These are phyloP conservation scores for Coleophoma crateriformis DNA, from an alignment of 2,329 filamentous ascomycete species.

Conservation along the genomic window DNA sequence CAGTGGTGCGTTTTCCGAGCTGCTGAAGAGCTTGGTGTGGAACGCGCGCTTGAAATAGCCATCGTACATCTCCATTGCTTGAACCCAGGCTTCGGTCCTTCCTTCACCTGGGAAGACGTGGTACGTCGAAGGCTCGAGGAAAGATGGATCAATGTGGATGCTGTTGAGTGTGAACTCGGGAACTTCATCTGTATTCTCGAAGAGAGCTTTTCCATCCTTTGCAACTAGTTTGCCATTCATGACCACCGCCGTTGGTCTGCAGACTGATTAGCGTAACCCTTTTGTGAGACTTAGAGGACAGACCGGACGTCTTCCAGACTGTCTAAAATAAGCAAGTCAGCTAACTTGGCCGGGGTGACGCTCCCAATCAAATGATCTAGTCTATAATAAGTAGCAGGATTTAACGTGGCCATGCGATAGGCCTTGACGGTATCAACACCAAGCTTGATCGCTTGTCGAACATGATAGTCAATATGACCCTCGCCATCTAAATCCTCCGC, in stretches of 20 bases:
- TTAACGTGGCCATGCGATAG: conserved; percentile 17
- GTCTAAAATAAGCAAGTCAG: conserved; percentile 13
- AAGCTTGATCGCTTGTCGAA: conserved; percentile 12
- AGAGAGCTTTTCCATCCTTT: conserved; percentile 12
- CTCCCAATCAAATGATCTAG: conserved; percentile 17
- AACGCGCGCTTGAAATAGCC: conserved; percentile 22
- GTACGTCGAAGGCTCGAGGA: conserved; percentile 6
- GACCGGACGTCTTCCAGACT: conserved; percentile 10
- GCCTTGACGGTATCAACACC: conserved; percentile 10
- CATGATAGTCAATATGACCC: conserved; percentile 16
- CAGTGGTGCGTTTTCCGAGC: conserved; percentile 18
- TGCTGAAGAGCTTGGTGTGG: conserved; percentile 16
- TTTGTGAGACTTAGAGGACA: not conserved
- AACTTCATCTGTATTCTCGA: conserved; percentile 12
- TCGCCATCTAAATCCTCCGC: conserved; percentile 14
- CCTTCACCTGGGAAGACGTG: conserved; percentile 3
- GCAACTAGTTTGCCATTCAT: conserved; percentile 17
- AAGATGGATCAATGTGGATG: conserved; percentile 5
- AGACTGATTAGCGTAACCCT: not conserved
- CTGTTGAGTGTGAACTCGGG: conserved; percentile 16
- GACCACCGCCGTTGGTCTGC: conserved; percentile 12
- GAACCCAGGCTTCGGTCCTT: conserved; percentile 12
- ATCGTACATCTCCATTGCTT: conserved; percentile 21
- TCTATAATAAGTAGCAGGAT: conserved; percentile 15
- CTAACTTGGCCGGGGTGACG: conserved; percentile 15